Percentiles rank a stretch among this genome's conserved stretches.
These are phyloP conservation scores for Saraca asoca DNA, from an alignment of 331 rosid species.

Conservation along the genomic window DNA sequence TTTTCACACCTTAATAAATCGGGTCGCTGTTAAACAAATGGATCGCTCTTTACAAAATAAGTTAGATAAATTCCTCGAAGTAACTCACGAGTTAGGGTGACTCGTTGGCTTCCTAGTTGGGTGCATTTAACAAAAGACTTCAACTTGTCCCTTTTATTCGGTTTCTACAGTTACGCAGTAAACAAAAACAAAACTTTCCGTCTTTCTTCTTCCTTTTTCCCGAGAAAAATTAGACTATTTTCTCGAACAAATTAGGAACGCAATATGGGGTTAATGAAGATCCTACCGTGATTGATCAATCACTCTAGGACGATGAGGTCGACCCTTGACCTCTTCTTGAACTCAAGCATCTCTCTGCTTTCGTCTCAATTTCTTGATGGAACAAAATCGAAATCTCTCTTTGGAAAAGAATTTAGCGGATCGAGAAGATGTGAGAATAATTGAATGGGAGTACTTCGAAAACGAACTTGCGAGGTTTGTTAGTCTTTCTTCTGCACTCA, in stretches of 20 bases:
- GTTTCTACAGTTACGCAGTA: no score
- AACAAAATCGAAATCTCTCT: constrained; percentile 39
- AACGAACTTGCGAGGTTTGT: constrained; percentile 68
- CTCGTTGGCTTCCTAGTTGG: no score
- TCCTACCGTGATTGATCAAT: constrained; percentile 29
- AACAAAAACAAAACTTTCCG: no score
- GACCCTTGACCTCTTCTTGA: constrained; percentile 39
- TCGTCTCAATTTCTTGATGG: constrained; percentile 49
- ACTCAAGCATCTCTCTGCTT: constrained; percentile 24
- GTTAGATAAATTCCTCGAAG: no score
- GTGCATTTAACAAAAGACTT: no score
- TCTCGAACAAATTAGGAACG: constrained; percentile 32
- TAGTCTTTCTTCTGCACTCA: constrained; percentile 83
- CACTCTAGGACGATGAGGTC: constrained; percentile 70
- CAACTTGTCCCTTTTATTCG: no score
- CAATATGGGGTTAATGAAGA: constrained; percentile 34
- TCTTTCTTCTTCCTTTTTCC: background rate
- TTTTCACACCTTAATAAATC: no score
- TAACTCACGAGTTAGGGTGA: no score
- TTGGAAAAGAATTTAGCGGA: constrained; percentile 38
- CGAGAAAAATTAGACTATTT: constrained; percentile 18
- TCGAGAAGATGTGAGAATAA: constrained; percentile 53
- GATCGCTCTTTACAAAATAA: no score
- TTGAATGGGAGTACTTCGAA: constrained; percentile 78
- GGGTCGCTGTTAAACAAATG: no score